Evolutionary conservation across 345 rosid species (phyloP), one percentile per base, ranked within the genome.

Genomic region (Eutrema heterophyllum): DNA sequence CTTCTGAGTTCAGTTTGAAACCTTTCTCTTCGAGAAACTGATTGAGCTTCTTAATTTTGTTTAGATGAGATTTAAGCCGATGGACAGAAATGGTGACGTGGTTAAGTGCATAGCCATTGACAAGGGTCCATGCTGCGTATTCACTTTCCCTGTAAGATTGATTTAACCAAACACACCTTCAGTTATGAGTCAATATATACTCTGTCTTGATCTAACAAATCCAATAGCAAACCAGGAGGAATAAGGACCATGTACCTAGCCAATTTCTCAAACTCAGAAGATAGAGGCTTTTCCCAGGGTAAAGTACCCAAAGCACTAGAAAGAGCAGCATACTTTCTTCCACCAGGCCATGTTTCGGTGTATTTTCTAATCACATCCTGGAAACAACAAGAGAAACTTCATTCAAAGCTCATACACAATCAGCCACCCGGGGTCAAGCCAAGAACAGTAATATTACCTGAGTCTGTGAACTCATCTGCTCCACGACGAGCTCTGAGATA

Each of bases 101-200:
- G 83, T 94, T 94, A 51, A 94, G 83, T 1, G 96, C 95, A 83
- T 89, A 91, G 12, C 98, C 98, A 81, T 94, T 91, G 51, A 86
- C 97, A 36, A 94, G 95, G 21, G 97, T 94, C 97, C 98, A 94
- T 45, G 98, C 98, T 77, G 98, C 97, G 78, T 91, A 91, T 80
- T 93, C 98, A 77, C 97, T 93, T 82, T 91, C 97, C 83, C 96
- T 93, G 65, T 41, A 57, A 21, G 3, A 64, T 46, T 33, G 14
- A 54, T 44, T 27, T 3, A 72, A 46, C 40, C 40, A 11, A 76
- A 69, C 35, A 69, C 68, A 68, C 1, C 10, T 16, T 62, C 38
- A 36, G 46, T 54, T 14, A 55, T 6, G 59, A 62, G 27, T 62
- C 57, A 62, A n/a, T n/a, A n/a, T n/a, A 55, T 16, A 69, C 43